Conservation (phyloP, 805 yeast species). For the Tetrapisispora fleetii region DNA sequence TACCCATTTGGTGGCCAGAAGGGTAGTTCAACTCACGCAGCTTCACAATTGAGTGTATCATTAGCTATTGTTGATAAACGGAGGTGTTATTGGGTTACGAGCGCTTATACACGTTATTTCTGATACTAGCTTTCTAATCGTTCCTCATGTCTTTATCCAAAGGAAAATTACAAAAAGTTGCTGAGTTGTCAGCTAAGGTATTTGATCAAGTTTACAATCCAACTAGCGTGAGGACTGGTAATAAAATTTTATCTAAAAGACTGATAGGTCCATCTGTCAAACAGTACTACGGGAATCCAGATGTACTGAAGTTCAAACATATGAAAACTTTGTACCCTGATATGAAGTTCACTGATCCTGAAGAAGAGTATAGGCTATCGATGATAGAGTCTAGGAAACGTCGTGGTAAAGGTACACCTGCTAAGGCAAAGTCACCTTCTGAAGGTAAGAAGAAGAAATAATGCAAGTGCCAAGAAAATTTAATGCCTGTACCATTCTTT, state of each 20-base stretch:
- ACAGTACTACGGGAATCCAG: conserved; percentile 65
- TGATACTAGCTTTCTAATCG: too few species aligned
- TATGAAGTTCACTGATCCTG: conserved; percentile 48
- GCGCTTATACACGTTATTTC: too few species aligned
- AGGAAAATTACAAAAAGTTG: conserved; percentile 43
- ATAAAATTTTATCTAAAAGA: conserved; percentile 56
- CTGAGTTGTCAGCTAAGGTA: conserved; percentile 51
- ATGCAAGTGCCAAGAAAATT: not conserved
- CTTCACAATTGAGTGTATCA: too few species aligned
- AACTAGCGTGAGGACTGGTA: conserved; percentile 53
- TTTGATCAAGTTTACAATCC: conserved; percentile 71
- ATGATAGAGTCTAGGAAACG: conserved; percentile 60
- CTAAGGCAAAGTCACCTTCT: conserved; percentile 45
- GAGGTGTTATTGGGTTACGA: too few species aligned
- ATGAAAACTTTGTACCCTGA: conserved; percentile 44
- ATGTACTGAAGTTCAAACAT: conserved; percentile 54
- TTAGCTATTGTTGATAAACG: too few species aligned
- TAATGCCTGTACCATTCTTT: too few species aligned
- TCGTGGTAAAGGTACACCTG: conserved; percentile 86
- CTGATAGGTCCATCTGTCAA: conserved; percentile 65
- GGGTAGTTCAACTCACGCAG: too few species aligned
- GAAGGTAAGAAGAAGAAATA: conserved; percentile 30
- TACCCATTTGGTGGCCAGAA: not conserved
- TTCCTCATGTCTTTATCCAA: conserved; percentile 29
- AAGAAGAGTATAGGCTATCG: conserved; percentile 57